Evolutionary conservation across 1,284 basidiomycete species (phyloP), one percentile per base, ranked within the genome.

Genomic region (Moesziomyces sp.): DNA sequence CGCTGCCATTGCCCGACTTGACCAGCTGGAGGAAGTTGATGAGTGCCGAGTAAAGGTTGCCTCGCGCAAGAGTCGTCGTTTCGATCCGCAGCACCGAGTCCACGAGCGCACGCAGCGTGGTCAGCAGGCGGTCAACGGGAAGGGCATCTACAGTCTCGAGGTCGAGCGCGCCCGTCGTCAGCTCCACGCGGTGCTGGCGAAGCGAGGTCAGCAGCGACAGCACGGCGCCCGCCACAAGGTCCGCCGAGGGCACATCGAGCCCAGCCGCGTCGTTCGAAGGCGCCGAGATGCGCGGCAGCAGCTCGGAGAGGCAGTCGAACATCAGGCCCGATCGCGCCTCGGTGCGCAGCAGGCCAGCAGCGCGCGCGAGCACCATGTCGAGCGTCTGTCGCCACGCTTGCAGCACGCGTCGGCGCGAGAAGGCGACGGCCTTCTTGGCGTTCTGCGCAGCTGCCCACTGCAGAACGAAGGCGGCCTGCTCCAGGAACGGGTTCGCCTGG

Each of bases 11-110:
- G n/a, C 60, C 52, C 9, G 66, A 58, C 52, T 70, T 58, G 21
- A 74, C 66, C 38, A 96, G 88, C 78, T 94, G 91, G 42, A 97
- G 86, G 83, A 93, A 95, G 83, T 96, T 95, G 85, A 93, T 89
- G 57, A 97, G 86, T 3, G 92, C 88, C 8, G 93, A 92, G 84
- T 97, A 98, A n/a, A 98, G 87, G 83, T 98, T 97, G 13, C 95
- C 95, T n/a, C 95, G 90, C n/a, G 94, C 91, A 51, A 92, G 87
- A 77, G 94, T 93, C n/a, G 91, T 88, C 5, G 90, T 91, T 58
- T 91, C 92, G 56, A 89, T 91, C 64, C 92, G 89, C 54, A 92
- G 82, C 52, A 94, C 88, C 45, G 91, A 92, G 63, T 93, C 90
- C 59, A 97, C 82, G 26, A 94, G 86, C 68, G 88, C 90, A 35